These are phyloP conservation scores for Pyrenophora seminiperda DNA, from an alignment of 2,329 filamentous ascomycete genomes.

Conservation along the genomic window DNA sequence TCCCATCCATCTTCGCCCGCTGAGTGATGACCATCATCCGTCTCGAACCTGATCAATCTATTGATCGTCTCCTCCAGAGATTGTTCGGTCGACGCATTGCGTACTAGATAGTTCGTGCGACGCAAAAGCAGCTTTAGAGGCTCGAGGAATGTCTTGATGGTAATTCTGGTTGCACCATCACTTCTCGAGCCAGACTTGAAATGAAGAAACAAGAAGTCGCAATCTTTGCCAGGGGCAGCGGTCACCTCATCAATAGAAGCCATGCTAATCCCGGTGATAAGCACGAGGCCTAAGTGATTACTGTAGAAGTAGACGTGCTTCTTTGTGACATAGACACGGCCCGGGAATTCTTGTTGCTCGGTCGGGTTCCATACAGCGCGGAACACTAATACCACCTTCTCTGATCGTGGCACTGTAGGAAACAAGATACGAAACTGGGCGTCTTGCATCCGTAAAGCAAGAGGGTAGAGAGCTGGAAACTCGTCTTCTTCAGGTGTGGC, in stretches of 20 bases:
- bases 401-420: slow-evolving; percentile 74
- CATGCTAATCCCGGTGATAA: slow-evolving; percentile 78
- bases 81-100: slow-evolving; percentile 74
- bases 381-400: slow-evolving; percentile 90
- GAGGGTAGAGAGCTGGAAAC: slow-evolving; percentile 78
- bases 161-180: slow-evolving; percentile 72
- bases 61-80: slow-evolving; percentile 73
- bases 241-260: slow-evolving; percentile 85
- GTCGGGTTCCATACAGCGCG: slow-evolving; percentile 85
- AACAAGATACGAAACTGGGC: slow-evolving; percentile 93
- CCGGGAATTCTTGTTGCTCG: slow-evolving; percentile 76
- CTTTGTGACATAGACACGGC: slow-evolving; percentile 85
- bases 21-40: slow-evolving; percentile 59
- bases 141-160: slow-evolving; percentile 91
- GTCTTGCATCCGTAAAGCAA: slow-evolving; percentile 82
- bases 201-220: slow-evolving; percentile 90
- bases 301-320: slow-evolving; percentile 95
- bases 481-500: slow-evolving; percentile 51
- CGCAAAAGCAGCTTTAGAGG: slow-evolving; percentile 80
- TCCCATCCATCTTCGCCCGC: slow-evolving; percentile 91
- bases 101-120: slow-evolving; percentile 82
- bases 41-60: slow-evolving; percentile 75
- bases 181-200: slow-evolving; percentile 67
- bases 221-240: slow-evolving; percentile 84
- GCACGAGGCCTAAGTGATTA: slow-evolving; percentile 86